Evolutionary conservation across 2,329 filamentous ascomycete genomes (phyloP), one percentile per base, ranked within the genome.

Genomic region (Trichoderma citrinoviride): DNA sequence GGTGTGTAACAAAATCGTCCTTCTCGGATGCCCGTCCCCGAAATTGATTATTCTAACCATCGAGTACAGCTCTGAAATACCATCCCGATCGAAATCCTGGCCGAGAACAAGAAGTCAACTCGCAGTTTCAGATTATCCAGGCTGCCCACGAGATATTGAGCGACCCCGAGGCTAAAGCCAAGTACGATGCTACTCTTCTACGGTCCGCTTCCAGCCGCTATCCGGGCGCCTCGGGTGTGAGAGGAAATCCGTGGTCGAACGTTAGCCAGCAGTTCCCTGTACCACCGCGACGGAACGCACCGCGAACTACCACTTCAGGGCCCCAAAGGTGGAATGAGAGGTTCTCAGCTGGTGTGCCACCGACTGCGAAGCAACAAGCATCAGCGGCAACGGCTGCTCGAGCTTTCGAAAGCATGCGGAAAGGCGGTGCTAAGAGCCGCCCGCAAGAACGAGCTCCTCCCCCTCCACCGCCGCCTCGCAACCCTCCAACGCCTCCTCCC

Each of bases 81-180:
- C 93, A 97, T 73, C 93, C 93, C 7, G 93, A 97, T 75, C 89
- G 93, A 66, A 96, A 97, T 73, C 91, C 90, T 12, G 93, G 93
- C 58, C 87, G 86, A 72, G 92, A 96, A 77, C 79, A 85, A 65
- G 91, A 94, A 73, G 90, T 90, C 73, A 91, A 91, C 69, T 83
- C 89, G 37, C 90, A 91, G 73, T 97, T 97, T 73, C 91, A 96
- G 75, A 85, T 89, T 56, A 96, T 97, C 55, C 91, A 96, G 76
- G 87, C 90, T 5, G 93, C 93, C 23, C 89, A 96, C 73, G 93
- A 97, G 74, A 83, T 97, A 61, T 76, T 87, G 15, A 81, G 78
- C 27, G 83, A 85, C 65, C 78, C 82, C 1, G 76, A 78, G 2
- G 74, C 79, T 61, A 85, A 81, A 67, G 74, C 79, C 33, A 84